Percentiles rank a stretch among this genome's conserved stretches.
These are phyloP conservation scores for Termitomyces sp. DNA, from an alignment of 768 basidiomycete species.

Conservation along the genomic window DNA sequence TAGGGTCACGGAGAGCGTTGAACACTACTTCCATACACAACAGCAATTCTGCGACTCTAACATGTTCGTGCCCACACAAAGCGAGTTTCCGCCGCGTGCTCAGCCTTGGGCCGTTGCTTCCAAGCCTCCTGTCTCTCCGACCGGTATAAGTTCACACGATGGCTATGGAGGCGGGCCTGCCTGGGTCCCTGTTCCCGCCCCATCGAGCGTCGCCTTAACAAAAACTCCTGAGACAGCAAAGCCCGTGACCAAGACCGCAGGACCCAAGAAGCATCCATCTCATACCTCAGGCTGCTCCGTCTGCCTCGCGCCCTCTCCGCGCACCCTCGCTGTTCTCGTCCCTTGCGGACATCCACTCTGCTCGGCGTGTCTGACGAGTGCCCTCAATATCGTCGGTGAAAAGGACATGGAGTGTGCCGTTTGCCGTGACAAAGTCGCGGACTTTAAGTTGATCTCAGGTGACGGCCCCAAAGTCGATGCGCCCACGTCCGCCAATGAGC, in stretches of 20 bases:
- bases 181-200: constrained; percentile 17
- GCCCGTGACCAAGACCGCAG: background rate
- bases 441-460: constrained; percentile 53
- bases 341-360: constrained; percentile 79
- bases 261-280: constrained; percentile 3
- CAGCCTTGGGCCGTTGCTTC: constrained; percentile 4
- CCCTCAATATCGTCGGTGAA: constrained; percentile 86
- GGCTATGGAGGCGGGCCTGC: constrained; percentile 12
- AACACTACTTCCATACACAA: constrained; percentile 40
- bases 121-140: background rate
- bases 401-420: constrained; percentile 86
- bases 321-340: constrained; percentile 59
- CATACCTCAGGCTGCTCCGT: constrained; percentile 51
- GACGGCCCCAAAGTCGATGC: constrained; percentile 7
- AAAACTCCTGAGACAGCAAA: background rate
- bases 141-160: background rate
- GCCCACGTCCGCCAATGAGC: background rate
- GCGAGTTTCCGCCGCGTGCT: constrained; percentile 6
- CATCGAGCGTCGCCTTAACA: constrained; percentile 5
- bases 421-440: constrained; percentile 65
- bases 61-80: constrained; percentile 6
- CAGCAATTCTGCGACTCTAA: constrained; percentile 24
- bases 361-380: constrained; percentile 78
- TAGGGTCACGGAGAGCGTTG: constrained; percentile 37
- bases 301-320: constrained; percentile 44